Conservation (phyloP, 805 yeast species). For the Hermanozyma aechmeae region DNA sequence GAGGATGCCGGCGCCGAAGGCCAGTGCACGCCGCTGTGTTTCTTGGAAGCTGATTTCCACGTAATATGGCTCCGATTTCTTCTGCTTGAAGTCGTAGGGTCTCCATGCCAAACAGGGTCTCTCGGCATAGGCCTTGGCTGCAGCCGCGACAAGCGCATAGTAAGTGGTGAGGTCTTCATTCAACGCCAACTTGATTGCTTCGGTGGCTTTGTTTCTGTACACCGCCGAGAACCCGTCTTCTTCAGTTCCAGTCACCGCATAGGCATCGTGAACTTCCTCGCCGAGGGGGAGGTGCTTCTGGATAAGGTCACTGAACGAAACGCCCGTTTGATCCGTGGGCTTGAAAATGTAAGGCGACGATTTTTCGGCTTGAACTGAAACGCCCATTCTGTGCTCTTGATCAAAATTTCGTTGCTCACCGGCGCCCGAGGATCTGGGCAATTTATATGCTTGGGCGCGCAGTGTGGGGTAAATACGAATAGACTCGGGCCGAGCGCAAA, state of each 20-base stretch:
- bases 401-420: too few species aligned
- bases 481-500: too few species aligned
- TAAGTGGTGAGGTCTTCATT: slow-evolving; percentile 38
- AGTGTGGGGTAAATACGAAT: too few species aligned
- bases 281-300: slow-evolving; percentile 9
- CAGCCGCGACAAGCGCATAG: slow-evolving; percentile 34
- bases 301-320: slow-evolving; percentile 6
- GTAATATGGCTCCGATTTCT: slow-evolving; percentile 24
- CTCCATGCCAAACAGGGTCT: slow-evolving; percentile 36
- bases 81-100: slow-evolving; percentile 20
- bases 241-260: slow-evolving; percentile 27
- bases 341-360: slow-evolving; percentile 12
- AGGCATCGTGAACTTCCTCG: slow-evolving; percentile 1
- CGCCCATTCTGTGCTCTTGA: too few species aligned
- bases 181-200: slow-evolving; percentile 24
- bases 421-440: too few species aligned
- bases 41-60: slow-evolving; percentile 18
- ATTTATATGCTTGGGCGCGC: too few species aligned
- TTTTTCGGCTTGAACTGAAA: too few species aligned
- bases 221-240: slow-evolving; percentile 41
- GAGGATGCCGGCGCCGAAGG: slow-evolving; percentile 33
- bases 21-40: slow-evolving; percentile 19
- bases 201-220: slow-evolving; percentile 33
- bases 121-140: slow-evolving; percentile 26
- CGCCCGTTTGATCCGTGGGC: slow-evolving; percentile 4